Base-by-base conservation (phyloP, 1,284 basidiomycete species). In the Vanrija humicola region DNA sequence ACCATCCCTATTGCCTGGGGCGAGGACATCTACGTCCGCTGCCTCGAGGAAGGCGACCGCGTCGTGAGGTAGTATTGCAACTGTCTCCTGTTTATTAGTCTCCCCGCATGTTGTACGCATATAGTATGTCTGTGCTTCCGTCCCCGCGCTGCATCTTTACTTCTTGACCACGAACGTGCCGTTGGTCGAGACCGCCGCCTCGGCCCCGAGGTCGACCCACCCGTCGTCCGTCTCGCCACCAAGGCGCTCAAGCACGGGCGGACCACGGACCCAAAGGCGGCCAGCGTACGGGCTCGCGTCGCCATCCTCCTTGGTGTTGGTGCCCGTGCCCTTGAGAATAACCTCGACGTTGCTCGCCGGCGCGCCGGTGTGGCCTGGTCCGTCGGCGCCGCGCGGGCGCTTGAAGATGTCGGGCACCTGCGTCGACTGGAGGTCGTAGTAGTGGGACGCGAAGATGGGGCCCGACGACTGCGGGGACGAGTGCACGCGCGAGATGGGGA, bases 311-410 rank as follows among this genome's bases (percentile, higher is more conserved):
- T 55, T 52, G 38, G 67, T 63, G 9, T 52, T 46, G 2, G 63
- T 63, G 0, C 65, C 70, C 10, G 44, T 26, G n/a, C 56, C 59
- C 39, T 43, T 44, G 39, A 77, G 58, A 5, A 71, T 3, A 3
- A 77, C 64, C 55, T 77, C 76, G 28, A 76, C 58, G 49, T 77
- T 77, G 29, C 47, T 61, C 5, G 67, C 65, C 5, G 75, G 75
- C 4, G 75, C 65, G 21, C 76, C 76, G 3, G 65, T 58, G 52
- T 76, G 73, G 5, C 61, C 58, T 10, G 38, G 25, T 19, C 55
- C 54, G 16, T 42, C 46, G 12, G 38, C 48, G 18, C 50, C 55
- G 42, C 52, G 47, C 16, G 53, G 38, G 18, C 59, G 61, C 46
- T 56, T 55, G 26, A 58, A 48, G 8, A 59, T 43, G 52, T 63